phyloP scores from a whole-genome alignment of 169 alveolate species.

The Babesia ovata region DNA sequence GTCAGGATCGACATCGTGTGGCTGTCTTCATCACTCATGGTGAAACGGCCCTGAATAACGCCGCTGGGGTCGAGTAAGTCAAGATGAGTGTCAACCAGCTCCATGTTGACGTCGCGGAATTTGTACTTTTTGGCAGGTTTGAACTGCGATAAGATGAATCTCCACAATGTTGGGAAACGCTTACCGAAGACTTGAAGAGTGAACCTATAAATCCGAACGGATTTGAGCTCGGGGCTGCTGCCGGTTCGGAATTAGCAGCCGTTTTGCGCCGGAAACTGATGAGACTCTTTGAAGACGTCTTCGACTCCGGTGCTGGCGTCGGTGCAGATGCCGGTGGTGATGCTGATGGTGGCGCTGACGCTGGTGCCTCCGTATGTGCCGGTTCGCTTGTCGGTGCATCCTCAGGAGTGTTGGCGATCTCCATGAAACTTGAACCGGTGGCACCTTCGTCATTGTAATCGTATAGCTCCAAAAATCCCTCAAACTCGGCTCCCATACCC shows the following conservation, averaged over 20 bases:
- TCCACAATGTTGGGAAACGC: not conserved
- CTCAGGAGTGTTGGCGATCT: not conserved
- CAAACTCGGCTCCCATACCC: constrained; percentile 7
- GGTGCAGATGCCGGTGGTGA: not conserved
- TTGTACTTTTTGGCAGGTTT: constrained; percentile 38
- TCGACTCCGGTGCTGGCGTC: not conserved
- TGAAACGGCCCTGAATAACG: constrained; percentile 45
- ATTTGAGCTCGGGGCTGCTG: no score
- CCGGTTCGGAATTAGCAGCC: not conserved
- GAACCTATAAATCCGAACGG: not conserved
- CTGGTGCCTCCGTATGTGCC: not conserved
- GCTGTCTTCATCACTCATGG: constrained; percentile 28
- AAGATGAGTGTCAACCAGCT: constrained; percentile 38
- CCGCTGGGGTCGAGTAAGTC: constrained; percentile 58
- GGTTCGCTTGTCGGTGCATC: not conserved
- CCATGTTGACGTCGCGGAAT: constrained; percentile 46
- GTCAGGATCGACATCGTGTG: constrained; percentile 41
- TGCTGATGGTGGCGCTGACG: not conserved
- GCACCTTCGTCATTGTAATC: not conserved
- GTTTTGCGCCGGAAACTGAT: not conserved
- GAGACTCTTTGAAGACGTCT: not conserved
- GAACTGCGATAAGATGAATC: constrained; percentile 26
- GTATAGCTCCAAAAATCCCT: constrained; percentile 25
- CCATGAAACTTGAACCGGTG: constrained; percentile 14
- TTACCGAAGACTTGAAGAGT: not conserved